Percentiles rank a stretch among this genome's conserved stretches.
Conservation (phyloP, 371 early-diverging fungal genomes). For the Rhizopus stolonifer region DNA sequence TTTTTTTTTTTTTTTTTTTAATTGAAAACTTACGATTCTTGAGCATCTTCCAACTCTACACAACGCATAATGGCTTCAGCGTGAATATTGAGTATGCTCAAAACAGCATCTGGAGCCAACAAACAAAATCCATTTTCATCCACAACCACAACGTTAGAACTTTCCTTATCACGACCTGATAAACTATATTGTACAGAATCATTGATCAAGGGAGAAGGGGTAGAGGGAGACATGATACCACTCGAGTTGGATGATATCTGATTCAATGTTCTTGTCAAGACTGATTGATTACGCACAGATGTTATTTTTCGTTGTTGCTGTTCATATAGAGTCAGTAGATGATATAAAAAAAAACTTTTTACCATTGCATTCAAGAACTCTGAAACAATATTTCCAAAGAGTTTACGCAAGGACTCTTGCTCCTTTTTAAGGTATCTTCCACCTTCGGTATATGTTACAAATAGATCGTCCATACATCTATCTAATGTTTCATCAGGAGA, state of each 20-base stretch:
- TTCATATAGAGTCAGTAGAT: not conserved
- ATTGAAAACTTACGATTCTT: constrained; percentile 61
- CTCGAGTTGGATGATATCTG: constrained; percentile 60
- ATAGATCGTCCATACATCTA: constrained; percentile 91
- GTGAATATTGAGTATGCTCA: constrained; percentile 78
- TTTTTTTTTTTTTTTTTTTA: too few relatives aligned
- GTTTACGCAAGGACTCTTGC: constrained; percentile 57
- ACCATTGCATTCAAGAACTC: constrained; percentile 48
- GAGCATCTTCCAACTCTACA: constrained; percentile 71
- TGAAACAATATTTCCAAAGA: constrained; percentile 58
- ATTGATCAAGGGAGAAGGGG: constrained; percentile 14
- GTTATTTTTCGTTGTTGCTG: constrained; percentile 62
- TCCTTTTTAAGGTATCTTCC: constrained; percentile 85
- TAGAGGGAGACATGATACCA: constrained; percentile 20
- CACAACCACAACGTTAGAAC: constrained; percentile 29
- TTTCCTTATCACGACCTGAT: constrained; percentile 8
- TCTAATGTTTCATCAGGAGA: constrained; percentile 69
- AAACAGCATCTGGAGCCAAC: constrained; percentile 57
- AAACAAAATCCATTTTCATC: constrained; percentile 53
- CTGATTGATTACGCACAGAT: constrained; percentile 60
- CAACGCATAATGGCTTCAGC: constrained; percentile 84
- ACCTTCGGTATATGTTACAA: constrained; percentile 91
- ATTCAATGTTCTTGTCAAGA: constrained; percentile 69
- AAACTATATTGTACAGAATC: constrained; percentile 6
- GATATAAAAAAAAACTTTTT: constrained; percentile 1